Percentiles rank a stretch among this genome's conserved stretches.
Conservation (phyloP, 345 rosid genomes). For the Lenwebbia sp. region DNA sequence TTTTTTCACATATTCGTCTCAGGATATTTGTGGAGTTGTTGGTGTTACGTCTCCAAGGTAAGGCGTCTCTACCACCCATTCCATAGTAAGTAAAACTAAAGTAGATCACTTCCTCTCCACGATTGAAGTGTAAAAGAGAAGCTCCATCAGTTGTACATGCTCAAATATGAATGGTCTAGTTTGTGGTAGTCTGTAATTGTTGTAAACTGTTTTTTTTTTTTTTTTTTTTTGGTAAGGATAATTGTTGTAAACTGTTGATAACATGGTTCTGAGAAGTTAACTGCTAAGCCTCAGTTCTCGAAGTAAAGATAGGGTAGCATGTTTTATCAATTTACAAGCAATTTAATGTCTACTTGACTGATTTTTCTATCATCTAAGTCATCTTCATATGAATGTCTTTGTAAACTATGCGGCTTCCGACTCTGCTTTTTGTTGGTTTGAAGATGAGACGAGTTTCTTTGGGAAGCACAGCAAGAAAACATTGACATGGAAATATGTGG, state of each 20-base stretch:
- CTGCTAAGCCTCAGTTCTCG: neutral
- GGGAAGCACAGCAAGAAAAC: constrained; percentile 14
- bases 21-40: constrained; percentile 67
- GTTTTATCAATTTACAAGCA: neutral
- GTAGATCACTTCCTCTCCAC: neutral
- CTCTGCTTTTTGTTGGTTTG: neutral
- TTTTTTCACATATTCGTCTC: constrained; percentile 77
- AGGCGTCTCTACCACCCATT: neutral
- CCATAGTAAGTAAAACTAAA: neutral
- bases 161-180: neutral
- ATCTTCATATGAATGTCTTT: neutral
- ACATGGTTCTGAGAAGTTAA: neutral
- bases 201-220: neutral
- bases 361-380: neutral
- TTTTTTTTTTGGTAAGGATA: too few relatives aligned
- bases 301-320: neutral
- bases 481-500: constrained; percentile 36
- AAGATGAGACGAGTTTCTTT: constrained; percentile 21
- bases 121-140: neutral
- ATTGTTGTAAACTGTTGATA: neutral
- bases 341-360: neutral
- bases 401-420: neutral
- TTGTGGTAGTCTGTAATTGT: neutral
- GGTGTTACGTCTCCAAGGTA: constrained; percentile 52
- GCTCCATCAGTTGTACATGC: neutral